phyloP scores from a whole-genome alignment of 345 rosid genomes.

The Hibiscus syriacus region DNA sequence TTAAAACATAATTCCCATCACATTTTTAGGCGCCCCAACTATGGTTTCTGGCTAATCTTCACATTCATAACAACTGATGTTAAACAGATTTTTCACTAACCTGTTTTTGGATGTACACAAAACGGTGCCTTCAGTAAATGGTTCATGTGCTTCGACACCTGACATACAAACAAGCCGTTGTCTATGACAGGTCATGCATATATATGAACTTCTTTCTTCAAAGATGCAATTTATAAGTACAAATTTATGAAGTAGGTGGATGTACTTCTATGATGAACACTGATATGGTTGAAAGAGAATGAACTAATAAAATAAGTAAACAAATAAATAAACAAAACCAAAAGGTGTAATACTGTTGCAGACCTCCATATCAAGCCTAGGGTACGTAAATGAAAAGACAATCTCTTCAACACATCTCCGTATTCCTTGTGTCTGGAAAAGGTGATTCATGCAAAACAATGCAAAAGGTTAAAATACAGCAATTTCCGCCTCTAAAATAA shows the following conservation, averaged over 20 bases:
- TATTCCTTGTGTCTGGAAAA: slow-evolving; percentile 52
- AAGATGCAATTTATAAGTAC: neutral
- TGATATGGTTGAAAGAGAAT: neutral
- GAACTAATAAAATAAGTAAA: neutral
- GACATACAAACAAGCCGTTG: slow-evolving; percentile 13
- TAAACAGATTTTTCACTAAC: slow-evolving; percentile 21
- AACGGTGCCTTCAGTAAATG: slow-evolving; percentile 97
- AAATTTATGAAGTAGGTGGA: neutral
- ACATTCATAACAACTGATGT: neutral
- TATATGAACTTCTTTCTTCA: neutral
- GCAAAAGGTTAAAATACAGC: neutral
- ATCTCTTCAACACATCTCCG: slow-evolving; percentile 87
- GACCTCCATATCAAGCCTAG: slow-evolving; percentile 97
- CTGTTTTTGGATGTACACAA: slow-evolving; percentile 93
- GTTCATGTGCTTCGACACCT: slow-evolving; percentile 96
- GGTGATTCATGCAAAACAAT: neutral
- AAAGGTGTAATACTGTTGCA: neutral
- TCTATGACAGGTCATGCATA: neutral
- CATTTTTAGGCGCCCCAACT: slow-evolving; percentile 1
- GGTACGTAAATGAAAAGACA: slow-evolving; percentile 65
- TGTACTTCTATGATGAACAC: neutral
- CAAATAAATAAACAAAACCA: neutral
- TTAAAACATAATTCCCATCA: slow-evolving; percentile 6
- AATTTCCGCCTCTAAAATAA: neutral
- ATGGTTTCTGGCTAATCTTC: neutral